phyloP scores from a whole-genome alignment of 805 yeast species.

The Sungouiella blattae region DNA sequence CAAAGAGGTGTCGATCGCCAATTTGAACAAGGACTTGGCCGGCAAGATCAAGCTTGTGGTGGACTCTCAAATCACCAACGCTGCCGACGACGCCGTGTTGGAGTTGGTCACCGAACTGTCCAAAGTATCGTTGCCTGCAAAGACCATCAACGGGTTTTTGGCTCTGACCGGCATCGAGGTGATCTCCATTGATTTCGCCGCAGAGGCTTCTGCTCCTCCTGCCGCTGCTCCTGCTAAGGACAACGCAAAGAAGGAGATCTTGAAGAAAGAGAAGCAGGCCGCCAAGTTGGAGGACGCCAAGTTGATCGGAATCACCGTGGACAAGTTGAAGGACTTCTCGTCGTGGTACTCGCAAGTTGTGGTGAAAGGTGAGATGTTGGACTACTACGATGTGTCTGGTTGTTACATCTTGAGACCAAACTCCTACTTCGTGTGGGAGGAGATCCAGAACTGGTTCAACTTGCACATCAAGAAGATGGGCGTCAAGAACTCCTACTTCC shows the following conservation, averaged over 20 bases:
- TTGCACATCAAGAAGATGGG: conserved; percentile 77
- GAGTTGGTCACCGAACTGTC: conserved; percentile 51
- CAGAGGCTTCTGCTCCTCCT: conserved; percentile 37
- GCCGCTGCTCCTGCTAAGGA: conserved; percentile 18
- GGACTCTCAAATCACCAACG: conserved; percentile 47
- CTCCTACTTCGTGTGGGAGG: conserved; percentile 92
- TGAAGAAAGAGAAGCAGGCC: conserved; percentile 36
- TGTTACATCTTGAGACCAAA: conserved; percentile 97
- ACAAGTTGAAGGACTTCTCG: conserved; percentile 87
- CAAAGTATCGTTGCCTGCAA: conserved; percentile 48
- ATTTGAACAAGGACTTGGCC: conserved; percentile 40
- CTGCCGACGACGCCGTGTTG: conserved; percentile 36
- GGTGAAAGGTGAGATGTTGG: conserved; percentile 97
- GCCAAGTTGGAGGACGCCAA: conserved; percentile 81
- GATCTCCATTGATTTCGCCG: conserved; percentile 51
- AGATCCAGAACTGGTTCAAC: conserved; percentile 86
- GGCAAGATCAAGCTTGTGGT: conserved; percentile 59
- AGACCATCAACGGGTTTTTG: conserved; percentile 45
- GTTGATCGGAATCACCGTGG: conserved; percentile 92
- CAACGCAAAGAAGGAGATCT: conserved; percentile 24
- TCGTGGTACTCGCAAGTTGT: conserved; percentile 97
- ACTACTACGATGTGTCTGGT: conserved; percentile 97
- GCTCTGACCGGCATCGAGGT: conserved; percentile 49
- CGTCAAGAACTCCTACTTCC: conserved; percentile 94
- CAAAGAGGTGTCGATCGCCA: conserved; percentile 60